Evolutionary conservation across 257 asterid species (phyloP).

Genomic region (Prunella vulgaris): DNA sequence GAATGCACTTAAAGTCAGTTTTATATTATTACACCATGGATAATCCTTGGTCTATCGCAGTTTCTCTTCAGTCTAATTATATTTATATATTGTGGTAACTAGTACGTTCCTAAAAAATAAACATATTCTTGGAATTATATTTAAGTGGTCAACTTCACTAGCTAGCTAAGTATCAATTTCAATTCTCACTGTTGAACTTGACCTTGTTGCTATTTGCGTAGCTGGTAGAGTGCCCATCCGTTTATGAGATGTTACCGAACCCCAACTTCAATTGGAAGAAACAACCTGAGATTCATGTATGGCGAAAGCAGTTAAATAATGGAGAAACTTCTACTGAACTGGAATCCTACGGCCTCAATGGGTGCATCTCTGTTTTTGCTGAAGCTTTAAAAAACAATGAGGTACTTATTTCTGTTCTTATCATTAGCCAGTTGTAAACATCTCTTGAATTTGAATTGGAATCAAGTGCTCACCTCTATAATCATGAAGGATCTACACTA

Average conservation of each 20-base stretch:
- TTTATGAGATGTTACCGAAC: slow-evolving; percentile 83
- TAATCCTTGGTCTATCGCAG: neutral
- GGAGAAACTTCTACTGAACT: slow-evolving; percentile 44
- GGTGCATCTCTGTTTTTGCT: slow-evolving; percentile 45
- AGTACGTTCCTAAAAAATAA: neutral
- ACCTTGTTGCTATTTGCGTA: slow-evolving; percentile 20
- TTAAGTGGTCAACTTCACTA: neutral
- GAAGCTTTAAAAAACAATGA: slow-evolving; percentile 66
- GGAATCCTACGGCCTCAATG: slow-evolving; percentile 50
- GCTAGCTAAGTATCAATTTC: neutral
- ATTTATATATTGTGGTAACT: too few relatives aligned
- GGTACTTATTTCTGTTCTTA: slow-evolving; percentile 37
- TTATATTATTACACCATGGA: neutral
- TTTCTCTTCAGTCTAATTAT: too few relatives aligned
- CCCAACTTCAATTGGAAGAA: slow-evolving; percentile 70
- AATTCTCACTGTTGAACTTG: slow-evolving; percentile 2
- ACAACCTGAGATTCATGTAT: slow-evolving; percentile 65
- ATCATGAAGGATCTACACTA: too few relatives aligned
- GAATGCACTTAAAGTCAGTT: neutral
- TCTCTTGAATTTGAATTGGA: too few relatives aligned
- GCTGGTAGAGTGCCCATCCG: slow-evolving; percentile 85
- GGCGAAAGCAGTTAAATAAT: slow-evolving; percentile 51
- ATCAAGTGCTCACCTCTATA: too few relatives aligned
- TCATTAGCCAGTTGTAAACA: neutral
- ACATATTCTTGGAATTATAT: neutral